Conservation (phyloP, 2,329 filamentous ascomycete species). For the Fonsecaea erecta region DNA sequence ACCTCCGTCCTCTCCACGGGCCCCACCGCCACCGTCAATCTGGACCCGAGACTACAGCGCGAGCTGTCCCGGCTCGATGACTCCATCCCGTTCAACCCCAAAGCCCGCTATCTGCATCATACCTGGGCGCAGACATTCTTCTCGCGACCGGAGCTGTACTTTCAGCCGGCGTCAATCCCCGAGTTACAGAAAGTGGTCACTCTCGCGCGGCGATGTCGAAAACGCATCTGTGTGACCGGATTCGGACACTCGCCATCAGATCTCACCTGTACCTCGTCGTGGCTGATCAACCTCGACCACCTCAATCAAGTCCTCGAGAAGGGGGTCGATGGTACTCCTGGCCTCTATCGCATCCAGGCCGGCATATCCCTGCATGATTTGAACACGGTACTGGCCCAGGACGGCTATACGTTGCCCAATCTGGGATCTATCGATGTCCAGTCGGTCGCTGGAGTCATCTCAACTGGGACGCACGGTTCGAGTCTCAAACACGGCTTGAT, state of each 20-base stretch:
- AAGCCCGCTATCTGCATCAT: slow-evolving; percentile 73
- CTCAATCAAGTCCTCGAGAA: slow-evolving; percentile 68
- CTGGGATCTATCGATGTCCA: slow-evolving; percentile 94
- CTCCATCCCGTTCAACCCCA: slow-evolving; percentile 75
- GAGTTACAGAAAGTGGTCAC: slow-evolving; percentile 85
- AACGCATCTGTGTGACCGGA: slow-evolving; percentile 83
- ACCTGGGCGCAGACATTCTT: slow-evolving; percentile 96
- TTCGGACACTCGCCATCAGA: slow-evolving; percentile 91
- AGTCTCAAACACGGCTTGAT: slow-evolving; percentile 82
- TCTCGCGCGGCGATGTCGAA: slow-evolving; percentile 78
- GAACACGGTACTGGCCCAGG: slow-evolving; percentile 71
- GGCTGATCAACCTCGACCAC: slow-evolving; percentile 91
- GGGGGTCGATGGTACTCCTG: slow-evolving; percentile 67
- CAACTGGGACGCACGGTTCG: slow-evolving; percentile 91
- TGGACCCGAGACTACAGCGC: slow-evolving; percentile 55
- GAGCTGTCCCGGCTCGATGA: slow-evolving; percentile 65
- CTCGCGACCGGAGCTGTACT: slow-evolving; percentile 85
- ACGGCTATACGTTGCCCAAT: slow-evolving; percentile 85
- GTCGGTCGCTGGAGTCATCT: slow-evolving; percentile 88
- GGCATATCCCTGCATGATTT: slow-evolving; percentile 82
- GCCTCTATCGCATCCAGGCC: slow-evolving; percentile 77
- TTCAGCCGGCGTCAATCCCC: slow-evolving; percentile 76
- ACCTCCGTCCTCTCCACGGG: slow-evolving; percentile 11
- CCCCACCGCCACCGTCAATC: slow-evolving; percentile 32
- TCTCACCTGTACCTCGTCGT: slow-evolving; percentile 88